Conservation (phyloP, 371 early-diverging fungal genomes). For the Circinella umbellata region DNA sequence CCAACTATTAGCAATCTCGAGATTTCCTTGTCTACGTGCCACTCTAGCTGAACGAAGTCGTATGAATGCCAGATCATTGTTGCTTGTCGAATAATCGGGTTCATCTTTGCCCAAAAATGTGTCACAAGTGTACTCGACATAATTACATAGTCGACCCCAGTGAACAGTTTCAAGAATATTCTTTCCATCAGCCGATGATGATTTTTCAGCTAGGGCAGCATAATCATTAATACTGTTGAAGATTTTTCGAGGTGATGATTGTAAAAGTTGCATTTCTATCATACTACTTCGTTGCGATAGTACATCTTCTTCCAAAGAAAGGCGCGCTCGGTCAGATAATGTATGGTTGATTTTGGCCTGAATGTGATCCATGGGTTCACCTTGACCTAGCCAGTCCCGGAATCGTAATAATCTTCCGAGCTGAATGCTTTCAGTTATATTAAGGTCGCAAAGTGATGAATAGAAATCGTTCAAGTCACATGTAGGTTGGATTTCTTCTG, state of each 20-base stretch:
- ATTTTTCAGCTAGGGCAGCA: background rate
- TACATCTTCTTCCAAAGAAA: conserved; percentile 25
- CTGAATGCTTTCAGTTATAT: conserved; percentile 12
- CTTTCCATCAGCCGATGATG: background rate
- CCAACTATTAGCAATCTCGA: conserved; percentile 23
- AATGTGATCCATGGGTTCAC: background rate
- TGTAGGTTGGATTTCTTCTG: conserved; percentile 11
- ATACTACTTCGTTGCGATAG: conserved; percentile 23
- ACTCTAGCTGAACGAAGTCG: conserved; percentile 35
- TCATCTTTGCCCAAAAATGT: background rate
- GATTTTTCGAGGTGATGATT: conserved; percentile 19
- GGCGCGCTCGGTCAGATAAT: conserved; percentile 21
- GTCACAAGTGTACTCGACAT: background rate
- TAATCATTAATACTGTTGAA: conserved; percentile 7
- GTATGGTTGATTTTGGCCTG: conserved; percentile 4
- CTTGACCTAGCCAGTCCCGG: conserved; percentile 21
- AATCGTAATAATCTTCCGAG: conserved; percentile 27
- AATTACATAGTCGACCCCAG: conserved; percentile 29
- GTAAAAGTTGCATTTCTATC: conserved; percentile 33
- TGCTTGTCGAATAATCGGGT: background rate
- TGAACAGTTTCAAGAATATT: conserved; percentile 28
- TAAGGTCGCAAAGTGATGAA: conserved; percentile 12
- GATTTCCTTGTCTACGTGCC: conserved; percentile 38
- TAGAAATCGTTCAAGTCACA: conserved; percentile 24
- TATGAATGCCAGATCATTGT: conserved; percentile 2